A percentile compares a stretch with the other conserved stretches of the same genome.
These are phyloP conservation scores for Pseudoperonospora humuli DNA, from an alignment of 352 stramenopile species.

Conservation along the genomic window DNA sequence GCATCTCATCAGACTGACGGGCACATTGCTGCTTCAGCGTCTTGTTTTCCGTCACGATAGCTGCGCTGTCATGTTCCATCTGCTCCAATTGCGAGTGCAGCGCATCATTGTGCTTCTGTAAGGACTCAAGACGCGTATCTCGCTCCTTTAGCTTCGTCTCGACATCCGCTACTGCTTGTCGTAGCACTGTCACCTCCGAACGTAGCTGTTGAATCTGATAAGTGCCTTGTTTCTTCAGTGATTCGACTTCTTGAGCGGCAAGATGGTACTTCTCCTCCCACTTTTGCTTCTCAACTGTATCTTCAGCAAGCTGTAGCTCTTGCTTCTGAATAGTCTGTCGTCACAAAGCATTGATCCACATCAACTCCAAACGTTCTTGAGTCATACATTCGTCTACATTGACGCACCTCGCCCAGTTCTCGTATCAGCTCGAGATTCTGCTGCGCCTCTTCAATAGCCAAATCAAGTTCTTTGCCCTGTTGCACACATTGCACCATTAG, in stretches of 20 bases:
- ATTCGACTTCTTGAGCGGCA: constrained; percentile 39
- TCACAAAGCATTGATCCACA: no score
- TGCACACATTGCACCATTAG: background rate
- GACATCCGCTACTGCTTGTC: constrained; percentile 37
- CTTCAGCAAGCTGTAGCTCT: constrained; percentile 43
- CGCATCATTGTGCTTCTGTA: constrained; percentile 35
- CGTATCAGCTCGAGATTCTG: constrained; percentile 56
- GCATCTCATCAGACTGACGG: constrained; percentile 32
- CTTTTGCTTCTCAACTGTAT: constrained; percentile 55
- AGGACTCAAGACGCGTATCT: constrained; percentile 23
- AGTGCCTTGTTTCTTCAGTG: constrained; percentile 41
- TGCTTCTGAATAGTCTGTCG: constrained; percentile 48
- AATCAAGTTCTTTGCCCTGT: constrained; percentile 65
- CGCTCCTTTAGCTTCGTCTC: constrained; percentile 40
- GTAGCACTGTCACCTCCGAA: constrained; percentile 39
- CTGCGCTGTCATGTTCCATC: constrained; percentile 35
- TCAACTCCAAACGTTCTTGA: no score
- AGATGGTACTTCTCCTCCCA: constrained; percentile 78
- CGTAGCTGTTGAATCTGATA: constrained; percentile 48
- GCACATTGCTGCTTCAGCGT: constrained; percentile 30
- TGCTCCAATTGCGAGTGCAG: constrained; percentile 37
- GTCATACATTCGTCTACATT: no score
- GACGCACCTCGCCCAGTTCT: constrained; percentile 39
- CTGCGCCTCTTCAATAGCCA: constrained; percentile 63
- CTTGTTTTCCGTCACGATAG: constrained; percentile 37